Percentiles rank a stretch among this genome's conserved stretches.
Conservation (phyloP, 176 grass and related monocot species). For the Musa beccarii region DNA sequence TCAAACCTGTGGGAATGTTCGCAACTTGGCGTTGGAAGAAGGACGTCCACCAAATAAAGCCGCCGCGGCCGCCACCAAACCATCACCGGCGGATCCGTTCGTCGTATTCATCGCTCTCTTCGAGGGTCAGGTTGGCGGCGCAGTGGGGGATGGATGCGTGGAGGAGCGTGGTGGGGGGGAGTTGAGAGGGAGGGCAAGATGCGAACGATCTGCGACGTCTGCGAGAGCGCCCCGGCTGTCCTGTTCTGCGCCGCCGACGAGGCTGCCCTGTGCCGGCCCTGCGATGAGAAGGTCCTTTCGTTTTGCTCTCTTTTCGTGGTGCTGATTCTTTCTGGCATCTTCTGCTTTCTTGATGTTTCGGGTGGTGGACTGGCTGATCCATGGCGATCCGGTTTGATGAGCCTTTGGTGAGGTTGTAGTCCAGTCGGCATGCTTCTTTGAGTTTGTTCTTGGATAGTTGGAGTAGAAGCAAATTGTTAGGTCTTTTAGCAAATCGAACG, state of each 20-base stretch:
- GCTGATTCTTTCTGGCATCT: background rate
- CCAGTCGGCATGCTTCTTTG: background rate
- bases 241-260: constrained; percentile 96
- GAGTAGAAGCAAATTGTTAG: background rate
- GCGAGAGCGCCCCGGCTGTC: constrained; percentile 75
- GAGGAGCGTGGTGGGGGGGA: constrained; percentile 22
- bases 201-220: constrained; percentile 98
- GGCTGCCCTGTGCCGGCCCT: constrained; percentile 75
- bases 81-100: background rate
- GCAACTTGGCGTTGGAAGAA: background rate
- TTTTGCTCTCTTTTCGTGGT: background rate
- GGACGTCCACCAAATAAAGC: background rate
- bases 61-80: background rate
- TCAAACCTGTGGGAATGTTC: constrained; percentile 26
- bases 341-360: background rate
- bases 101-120: background rate
- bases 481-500: background rate
- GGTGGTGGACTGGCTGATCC: background rate
- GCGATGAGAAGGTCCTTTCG: constrained; percentile 71
- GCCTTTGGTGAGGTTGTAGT: background rate
- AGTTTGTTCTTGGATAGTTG: background rate
- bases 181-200: constrained; percentile 22
- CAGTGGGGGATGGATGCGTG: background rate
- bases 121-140: background rate
- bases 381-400: background rate